Evolutionary conservation across 2,329 filamentous ascomycete species (phyloP).

Genomic region (Coniochaeta prunicola): DNA sequence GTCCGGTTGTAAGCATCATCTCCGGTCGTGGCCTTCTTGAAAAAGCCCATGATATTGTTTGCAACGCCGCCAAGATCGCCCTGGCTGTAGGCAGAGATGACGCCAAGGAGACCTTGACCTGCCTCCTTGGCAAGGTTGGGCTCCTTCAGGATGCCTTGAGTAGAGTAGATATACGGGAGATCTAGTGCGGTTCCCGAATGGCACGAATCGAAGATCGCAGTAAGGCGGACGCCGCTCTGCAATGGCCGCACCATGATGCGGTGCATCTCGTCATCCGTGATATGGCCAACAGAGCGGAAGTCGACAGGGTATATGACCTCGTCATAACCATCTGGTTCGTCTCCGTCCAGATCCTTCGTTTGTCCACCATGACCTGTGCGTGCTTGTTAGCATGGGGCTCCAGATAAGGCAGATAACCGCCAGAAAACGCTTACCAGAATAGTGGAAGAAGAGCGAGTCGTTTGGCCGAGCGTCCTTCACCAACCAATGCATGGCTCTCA

Average conservation of each 20-base stretch:
- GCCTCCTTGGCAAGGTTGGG: conserved; percentile 63
- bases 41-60: conserved; percentile 70
- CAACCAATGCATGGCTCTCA: conserved; percentile 96
- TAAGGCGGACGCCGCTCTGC: conserved; percentile 48
- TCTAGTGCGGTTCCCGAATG: conserved; percentile 62
- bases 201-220: conserved; percentile 59
- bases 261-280: conserved; percentile 80
- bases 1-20: conserved; percentile 76
- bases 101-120: conserved; percentile 54
- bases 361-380: conserved; percentile 67
- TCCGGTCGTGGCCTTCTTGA: conserved; percentile 82
- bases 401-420: neutral
- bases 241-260: conserved; percentile 59
- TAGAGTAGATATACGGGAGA: conserved; percentile 62
- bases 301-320: conserved; percentile 82
- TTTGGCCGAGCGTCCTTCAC: conserved; percentile 89
- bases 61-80: conserved; percentile 81
- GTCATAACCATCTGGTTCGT: conserved; percentile 76
- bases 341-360: conserved; percentile 69
- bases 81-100: conserved; percentile 49
- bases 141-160: conserved; percentile 61
- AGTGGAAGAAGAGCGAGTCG: conserved; percentile 96
- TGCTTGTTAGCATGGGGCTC: neutral
- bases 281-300: conserved; percentile 71
- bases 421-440: conserved; percentile 62